Evolutionary conservation across 805 yeast genomes (phyloP), one percentile per base, ranked within the genome.

Genomic region (Myxozyma neglecta): DNA sequence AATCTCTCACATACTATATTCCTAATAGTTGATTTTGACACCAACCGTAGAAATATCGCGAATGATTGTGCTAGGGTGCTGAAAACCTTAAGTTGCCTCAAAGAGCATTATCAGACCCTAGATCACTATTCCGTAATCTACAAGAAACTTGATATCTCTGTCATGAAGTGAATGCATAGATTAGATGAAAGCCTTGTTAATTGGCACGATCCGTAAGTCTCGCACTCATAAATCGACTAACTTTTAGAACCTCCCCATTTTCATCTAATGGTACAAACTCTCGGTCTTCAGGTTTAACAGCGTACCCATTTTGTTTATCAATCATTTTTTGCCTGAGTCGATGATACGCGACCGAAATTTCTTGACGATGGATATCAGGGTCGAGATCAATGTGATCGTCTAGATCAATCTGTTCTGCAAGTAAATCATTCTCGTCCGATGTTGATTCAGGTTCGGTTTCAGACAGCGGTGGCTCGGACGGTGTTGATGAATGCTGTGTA

Each of bases 201-300:
- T 37, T 40, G 11, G 56, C 40, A n/a, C 52, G 43, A 37, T 50
- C 60, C 13, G 56, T 42, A 11, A 67, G 40, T 16, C 74, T 67
- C 16, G 86, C 84, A 20, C 84, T 80, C 69, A 77, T 86, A 70
- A 88, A 88, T 59, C 88, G 75, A 70, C 92, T 87, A 0, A 81
- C 73, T 59, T 76, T 82, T 6, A 81, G 69, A 0, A 83, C 83
- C 56, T 84, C 81, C 0, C 88, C 88, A 48, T 73, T 68, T 57
- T 83, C 85, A 69, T 88, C 90, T 13, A 86, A 75, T 0, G 89
- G 89, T 63, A 85, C 90, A 36, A 84, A 70, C 61, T 85, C 90
- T 53, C 72, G 66, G 36, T 80, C 86, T 56, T 77, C 75, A 0
- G 77, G 78, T 1, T 78, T 72, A 53, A 76, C 74, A 50, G 73